Base-by-base conservation (phyloP, 305 asterid genomes). In the Ilex paraguariensis region DNA sequence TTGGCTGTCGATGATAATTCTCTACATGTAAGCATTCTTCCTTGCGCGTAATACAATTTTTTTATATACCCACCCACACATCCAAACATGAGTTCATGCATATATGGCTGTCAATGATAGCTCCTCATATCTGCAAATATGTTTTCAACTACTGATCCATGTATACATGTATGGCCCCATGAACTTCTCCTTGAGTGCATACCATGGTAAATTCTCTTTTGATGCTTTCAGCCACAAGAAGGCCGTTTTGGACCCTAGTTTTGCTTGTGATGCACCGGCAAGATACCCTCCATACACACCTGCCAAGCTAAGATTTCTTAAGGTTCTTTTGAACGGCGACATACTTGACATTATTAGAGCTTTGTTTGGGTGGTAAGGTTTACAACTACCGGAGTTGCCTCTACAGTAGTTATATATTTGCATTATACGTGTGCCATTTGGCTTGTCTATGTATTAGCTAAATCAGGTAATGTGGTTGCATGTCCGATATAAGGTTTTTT, bases 151-250 rank as follows among this genome's bases (percentile, higher is more conserved):
- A n/a, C n/a, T n/a, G n/a, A n/a, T n/a, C n/a, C n/a, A n/a, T n/a
- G n/a, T n/a, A n/a, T n/a, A n/a, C n/a, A n/a, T n/a, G n/a, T n/a
- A n/a, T n/a, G n/a, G n/a, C n/a, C n/a, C n/a, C n/a, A n/a, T n/a
- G n/a, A n/a, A n/a, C n/a, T n/a, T n/a, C n/a, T n/a, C n/a, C n/a
- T n/a, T n/a, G 67, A 95, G 96, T 39, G 70, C 91, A 4, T 88
- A 84, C 78, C 91, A 88, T 11, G 96, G 95, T 5, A 88, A 81
- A 68, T 81, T 78, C 76, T 78, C 95, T 2, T 88, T 88, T 4
- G 91, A 88, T 3, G 67, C 86, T 70, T 88, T 88, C 72, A 88
- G 95, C 80, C 95, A 88, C 69, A 79, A 78, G 79, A 86, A 88
- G 79, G 85, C 84, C 4, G 92, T 88, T 42, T 66, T 88, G 17